phyloP scores from a whole-genome alignment of 257 asterid genomes.

The Primulina huaijiensis region DNA sequence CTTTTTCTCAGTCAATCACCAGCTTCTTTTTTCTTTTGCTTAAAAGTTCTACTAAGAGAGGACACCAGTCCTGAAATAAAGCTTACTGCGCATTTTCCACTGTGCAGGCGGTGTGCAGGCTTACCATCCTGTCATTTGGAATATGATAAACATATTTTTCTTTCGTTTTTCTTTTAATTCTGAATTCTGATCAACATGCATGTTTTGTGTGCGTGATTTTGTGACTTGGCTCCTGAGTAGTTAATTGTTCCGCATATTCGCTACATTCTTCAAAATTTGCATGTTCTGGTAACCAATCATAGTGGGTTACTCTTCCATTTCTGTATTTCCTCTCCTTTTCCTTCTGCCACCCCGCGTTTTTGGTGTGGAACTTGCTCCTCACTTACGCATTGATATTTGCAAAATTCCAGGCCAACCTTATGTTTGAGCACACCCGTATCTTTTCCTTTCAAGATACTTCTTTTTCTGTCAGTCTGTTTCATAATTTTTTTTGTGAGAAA shows the following conservation, averaged over 20 bases:
- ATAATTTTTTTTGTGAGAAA: background rate
- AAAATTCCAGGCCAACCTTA: background rate
- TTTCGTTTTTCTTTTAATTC: slow-evolving; percentile 27
- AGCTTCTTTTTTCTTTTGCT: slow-evolving; percentile 3
- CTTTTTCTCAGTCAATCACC: slow-evolving; percentile 21
- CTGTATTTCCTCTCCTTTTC: background rate
- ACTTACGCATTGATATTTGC: background rate
- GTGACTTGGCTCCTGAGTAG: slow-evolving; percentile 3
- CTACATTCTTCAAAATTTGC: background rate
- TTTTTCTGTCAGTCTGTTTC: background rate
- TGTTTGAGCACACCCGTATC: background rate
- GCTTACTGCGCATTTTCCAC: slow-evolving; percentile 93
- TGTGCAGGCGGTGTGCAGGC: slow-evolving; percentile 99
- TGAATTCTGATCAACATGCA: slow-evolving; percentile 21
- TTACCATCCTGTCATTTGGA: slow-evolving; percentile 73
- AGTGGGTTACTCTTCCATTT: background rate
- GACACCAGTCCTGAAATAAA: slow-evolving; percentile 31
- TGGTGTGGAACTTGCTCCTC: background rate
- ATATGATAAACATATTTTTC: slow-evolving; percentile 36
- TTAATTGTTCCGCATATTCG: background rate
- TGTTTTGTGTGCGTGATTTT: slow-evolving; percentile 30
- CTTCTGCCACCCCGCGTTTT: background rate
- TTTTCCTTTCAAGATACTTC: background rate
- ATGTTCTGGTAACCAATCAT: background rate
- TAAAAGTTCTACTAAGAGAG: slow-evolving; percentile 5